A percentile compares a stretch with the other conserved stretches of the same genome.
Evolutionary conservation across 2,329 filamentous ascomycete species (phyloP).

Genomic region (Xylogone sp.): DNA sequence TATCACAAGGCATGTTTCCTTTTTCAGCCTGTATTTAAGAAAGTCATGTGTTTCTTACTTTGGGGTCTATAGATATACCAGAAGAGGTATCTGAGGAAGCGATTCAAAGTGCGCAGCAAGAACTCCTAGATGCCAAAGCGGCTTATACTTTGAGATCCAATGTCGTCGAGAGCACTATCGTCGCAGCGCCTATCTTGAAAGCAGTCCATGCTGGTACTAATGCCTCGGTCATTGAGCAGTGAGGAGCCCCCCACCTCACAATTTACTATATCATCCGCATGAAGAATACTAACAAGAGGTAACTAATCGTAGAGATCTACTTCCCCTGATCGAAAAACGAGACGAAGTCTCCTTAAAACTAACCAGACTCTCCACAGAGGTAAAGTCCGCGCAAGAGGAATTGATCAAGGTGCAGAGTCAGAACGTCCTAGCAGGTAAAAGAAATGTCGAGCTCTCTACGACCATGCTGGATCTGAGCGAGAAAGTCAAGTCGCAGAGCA

Average conservation of each 20-base stretch:
- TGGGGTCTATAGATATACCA: constrained; percentile 20
- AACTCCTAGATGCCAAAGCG: constrained; percentile 64
- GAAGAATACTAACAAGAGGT: no score
- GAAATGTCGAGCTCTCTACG: constrained; percentile 60
- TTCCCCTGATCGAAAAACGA: constrained; percentile 62
- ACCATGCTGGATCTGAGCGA: constrained; percentile 61
- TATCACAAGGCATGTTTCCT: constrained; percentile 23
- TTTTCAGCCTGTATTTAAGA: no score
- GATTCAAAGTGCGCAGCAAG: constrained; percentile 56
- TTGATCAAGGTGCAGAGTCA: constrained; percentile 56
- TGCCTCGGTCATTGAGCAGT: constrained; percentile 67
- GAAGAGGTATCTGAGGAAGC: constrained; percentile 43
- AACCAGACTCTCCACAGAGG: constrained; percentile 52
- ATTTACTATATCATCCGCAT: no score
- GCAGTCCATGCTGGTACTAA: constrained; percentile 68
- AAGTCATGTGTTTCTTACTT: constrained; percentile 15
- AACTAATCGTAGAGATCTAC: constrained; percentile 44
- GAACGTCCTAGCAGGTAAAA: constrained; percentile 49
- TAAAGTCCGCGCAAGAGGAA: constrained; percentile 46
- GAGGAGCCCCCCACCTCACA: constrained; percentile 20
- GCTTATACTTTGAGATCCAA: constrained; percentile 66
- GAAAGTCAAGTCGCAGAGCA: constrained; percentile 48
- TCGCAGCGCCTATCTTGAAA: constrained; percentile 71
- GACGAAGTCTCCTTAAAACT: constrained; percentile 64
- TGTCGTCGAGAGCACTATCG: constrained; percentile 64